phyloP scores from a whole-genome alignment of 345 rosid genomes.

The Crucihimalaya himalaica region DNA sequence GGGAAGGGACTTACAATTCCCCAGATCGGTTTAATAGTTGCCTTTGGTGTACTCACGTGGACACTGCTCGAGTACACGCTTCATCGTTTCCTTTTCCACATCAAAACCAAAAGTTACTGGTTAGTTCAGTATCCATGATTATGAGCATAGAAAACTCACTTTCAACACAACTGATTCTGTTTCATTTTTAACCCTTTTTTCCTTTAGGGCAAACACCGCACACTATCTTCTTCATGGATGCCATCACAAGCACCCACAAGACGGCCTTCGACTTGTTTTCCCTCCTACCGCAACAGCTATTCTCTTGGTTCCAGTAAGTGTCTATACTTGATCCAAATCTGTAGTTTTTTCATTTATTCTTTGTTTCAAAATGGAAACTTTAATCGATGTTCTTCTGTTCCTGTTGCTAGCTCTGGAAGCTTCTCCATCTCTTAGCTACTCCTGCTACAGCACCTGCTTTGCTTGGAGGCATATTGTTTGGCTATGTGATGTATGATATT shows the following conservation, averaged over 20 bases:
- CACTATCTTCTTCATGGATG: constrained; percentile 93
- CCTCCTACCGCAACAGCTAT: constrained; percentile 84
- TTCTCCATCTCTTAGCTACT: constrained; percentile 48
- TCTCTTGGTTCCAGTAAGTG: constrained; percentile 62
- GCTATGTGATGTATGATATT: constrained; percentile 67
- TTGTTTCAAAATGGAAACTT: not conserved
- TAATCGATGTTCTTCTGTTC: not conserved
- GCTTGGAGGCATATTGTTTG: constrained; percentile 66
- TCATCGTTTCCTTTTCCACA: constrained; percentile 97
- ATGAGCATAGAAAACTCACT: not conserved
- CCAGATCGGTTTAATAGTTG: constrained; percentile 58
- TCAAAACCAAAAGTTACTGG: constrained; percentile 85
- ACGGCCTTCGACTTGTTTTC: constrained; percentile 79
- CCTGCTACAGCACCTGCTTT: constrained; percentile 63
- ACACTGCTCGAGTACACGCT: constrained; percentile 82
- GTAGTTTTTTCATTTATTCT: constrained; percentile 12
- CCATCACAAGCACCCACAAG: constrained; percentile 92
- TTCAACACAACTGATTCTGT: constrained; percentile 9
- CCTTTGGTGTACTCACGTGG: constrained; percentile 74
- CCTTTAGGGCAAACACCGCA: constrained; percentile 65
- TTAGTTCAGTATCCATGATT: constrained; percentile 38
- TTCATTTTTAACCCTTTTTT: not conserved
- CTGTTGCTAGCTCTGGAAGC: constrained; percentile 53
- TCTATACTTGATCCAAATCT: not conserved
- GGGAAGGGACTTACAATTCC: constrained; percentile 63